Evolutionary conservation across 192 early-diverging fungal species (phyloP).

Genomic region (Spinellus fusiger): DNA sequence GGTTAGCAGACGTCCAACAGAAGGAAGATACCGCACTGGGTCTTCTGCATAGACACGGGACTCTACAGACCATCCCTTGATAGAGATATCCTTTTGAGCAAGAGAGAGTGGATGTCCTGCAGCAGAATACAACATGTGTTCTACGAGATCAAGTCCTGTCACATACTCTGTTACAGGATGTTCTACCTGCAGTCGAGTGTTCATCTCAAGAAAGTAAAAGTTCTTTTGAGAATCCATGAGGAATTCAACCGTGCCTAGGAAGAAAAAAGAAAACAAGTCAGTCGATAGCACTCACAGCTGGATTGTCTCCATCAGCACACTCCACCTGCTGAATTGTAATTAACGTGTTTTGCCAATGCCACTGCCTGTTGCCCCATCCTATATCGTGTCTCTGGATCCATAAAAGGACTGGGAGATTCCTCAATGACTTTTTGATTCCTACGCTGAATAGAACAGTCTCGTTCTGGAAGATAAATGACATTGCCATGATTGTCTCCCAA

Average conservation of each 20-base stretch:
- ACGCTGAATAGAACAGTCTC: conserved; percentile 81
- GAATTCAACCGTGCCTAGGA: conserved; percentile 76
- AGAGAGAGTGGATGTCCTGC: conserved; percentile 67
- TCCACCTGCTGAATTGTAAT: conserved; percentile 61
- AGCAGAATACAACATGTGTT: conserved; percentile 93
- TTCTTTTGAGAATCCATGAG: conserved; percentile 64
- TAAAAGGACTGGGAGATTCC: conserved; percentile 74
- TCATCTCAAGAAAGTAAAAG: conserved; percentile 82
- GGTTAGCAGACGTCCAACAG: conserved; percentile 77
- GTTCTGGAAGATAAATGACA: conserved; percentile 80
- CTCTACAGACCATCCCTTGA: conserved; percentile 91
- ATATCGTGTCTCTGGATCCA: conserved; percentile 55
- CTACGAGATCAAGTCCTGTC: conserved; percentile 87
- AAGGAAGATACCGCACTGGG: conserved; percentile 88
- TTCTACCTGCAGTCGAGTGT: conserved; percentile 76
- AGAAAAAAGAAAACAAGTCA: too few relatives aligned
- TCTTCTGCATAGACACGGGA: conserved; percentile 96
- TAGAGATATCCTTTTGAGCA: conserved; percentile 68
- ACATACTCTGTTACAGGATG: conserved; percentile 77
- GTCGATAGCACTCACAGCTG: not conserved
- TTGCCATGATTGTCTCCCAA: conserved; percentile 67
- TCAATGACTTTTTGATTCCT: conserved; percentile 82
- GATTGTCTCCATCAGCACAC: not conserved
- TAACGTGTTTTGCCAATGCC: conserved; percentile 65
- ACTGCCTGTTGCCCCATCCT: conserved; percentile 78